A percentile compares a stretch with the other conserved stretches of the same genome.
Evolutionary conservation across 345 rosid species (phyloP).

Genomic region (Diplotaxis tenuifolia): DNA sequence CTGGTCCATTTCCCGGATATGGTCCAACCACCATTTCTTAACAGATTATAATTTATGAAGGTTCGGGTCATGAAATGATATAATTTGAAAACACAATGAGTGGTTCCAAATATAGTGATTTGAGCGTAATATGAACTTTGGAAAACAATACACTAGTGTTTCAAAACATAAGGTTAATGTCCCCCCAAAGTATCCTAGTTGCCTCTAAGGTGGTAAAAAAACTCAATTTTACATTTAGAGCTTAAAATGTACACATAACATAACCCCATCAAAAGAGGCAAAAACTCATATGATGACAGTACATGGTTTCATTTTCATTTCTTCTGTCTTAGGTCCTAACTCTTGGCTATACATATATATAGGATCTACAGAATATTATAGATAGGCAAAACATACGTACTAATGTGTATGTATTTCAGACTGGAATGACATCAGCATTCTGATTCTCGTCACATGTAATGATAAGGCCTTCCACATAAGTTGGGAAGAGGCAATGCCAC

Average conservation of each 20-base stretch:
- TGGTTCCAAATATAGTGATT: too few species aligned
- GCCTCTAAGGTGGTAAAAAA: neutral
- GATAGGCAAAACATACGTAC: constrained; percentile 23
- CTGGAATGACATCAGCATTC: constrained; percentile 71
- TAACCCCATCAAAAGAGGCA: constrained; percentile 2
- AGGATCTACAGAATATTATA: neutral
- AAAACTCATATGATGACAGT: constrained; percentile 6
- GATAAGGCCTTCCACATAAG: constrained; percentile 73
- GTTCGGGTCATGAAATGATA: too few species aligned
- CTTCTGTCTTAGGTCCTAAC: constrained; percentile 8
- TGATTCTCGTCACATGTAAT: constrained; percentile 73
- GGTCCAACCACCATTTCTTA: too few species aligned
- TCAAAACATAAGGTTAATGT: neutral
- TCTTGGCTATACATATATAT: constrained; percentile 8
- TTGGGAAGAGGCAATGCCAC: constrained; percentile 70
- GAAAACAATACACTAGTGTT: neutral
- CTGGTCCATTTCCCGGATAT: too few species aligned
- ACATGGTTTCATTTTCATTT: neutral
- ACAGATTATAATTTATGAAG: too few species aligned
- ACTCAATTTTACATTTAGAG: constrained; percentile 17
- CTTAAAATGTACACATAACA: constrained; percentile 16
- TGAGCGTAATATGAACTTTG: neutral
- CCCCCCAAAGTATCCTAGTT: neutral
- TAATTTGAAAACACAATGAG: too few species aligned
- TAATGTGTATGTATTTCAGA: constrained; percentile 42